Conservation (phyloP, 306 rosid species). For the Cercis canadensis region DNA sequence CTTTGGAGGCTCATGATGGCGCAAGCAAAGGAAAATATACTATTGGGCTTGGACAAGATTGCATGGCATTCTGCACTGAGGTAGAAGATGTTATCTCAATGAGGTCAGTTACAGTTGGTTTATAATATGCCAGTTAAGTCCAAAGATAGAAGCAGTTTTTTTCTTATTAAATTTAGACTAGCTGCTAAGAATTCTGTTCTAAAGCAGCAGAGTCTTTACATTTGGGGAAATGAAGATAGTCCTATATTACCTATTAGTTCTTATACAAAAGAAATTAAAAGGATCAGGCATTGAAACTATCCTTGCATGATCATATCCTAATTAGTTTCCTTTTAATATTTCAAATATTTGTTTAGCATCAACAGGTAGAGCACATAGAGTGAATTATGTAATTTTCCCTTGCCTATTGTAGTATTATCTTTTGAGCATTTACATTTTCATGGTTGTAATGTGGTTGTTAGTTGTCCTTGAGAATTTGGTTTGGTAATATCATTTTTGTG, state of each 20-base stretch:
- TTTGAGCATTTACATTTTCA: neutral
- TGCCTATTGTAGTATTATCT: neutral
- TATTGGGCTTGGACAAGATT: slow-evolving; percentile 89
- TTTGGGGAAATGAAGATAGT: neutral
- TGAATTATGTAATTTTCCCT: neutral
- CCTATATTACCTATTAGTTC: neutral
- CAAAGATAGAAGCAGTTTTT: neutral
- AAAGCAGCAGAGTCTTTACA: neutral
- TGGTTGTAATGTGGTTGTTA: neutral
- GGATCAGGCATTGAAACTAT: neutral
- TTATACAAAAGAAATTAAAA: neutral
- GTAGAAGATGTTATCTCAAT: slow-evolving; percentile 90
- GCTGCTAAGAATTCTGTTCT: neutral
- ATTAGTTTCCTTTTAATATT: neutral
- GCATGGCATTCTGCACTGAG: slow-evolving; percentile 83
- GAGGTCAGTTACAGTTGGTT: slow-evolving; percentile 55
- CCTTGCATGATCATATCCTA: neutral
- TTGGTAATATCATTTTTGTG: neutral
- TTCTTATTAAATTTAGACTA: neutral
- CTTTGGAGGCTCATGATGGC: slow-evolving; percentile 90
- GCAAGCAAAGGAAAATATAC: slow-evolving; percentile 86
- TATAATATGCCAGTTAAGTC: neutral
- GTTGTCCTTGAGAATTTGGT: neutral
- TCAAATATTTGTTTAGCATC: neutral
- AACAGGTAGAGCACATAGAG: neutral